Conservation (phyloP, 805 yeast genomes). For the Candida suzukii region DNA sequence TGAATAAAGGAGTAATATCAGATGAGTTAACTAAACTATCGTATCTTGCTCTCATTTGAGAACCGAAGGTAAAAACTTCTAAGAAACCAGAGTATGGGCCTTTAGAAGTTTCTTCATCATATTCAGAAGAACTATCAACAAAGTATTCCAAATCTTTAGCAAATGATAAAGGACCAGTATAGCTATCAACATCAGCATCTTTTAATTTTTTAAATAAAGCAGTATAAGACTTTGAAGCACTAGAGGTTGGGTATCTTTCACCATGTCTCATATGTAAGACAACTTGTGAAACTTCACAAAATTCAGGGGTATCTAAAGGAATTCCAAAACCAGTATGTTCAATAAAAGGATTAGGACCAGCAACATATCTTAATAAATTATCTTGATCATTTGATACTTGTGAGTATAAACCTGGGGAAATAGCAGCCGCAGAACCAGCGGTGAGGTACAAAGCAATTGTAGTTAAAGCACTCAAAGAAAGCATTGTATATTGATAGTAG, state of each 20-base stretch:
- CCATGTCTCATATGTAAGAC: slow-evolving; percentile 74
- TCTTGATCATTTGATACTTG: slow-evolving; percentile 34
- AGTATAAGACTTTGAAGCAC: slow-evolving; percentile 22
- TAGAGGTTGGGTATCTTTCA: slow-evolving; percentile 59
- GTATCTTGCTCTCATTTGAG: slow-evolving; percentile 40
- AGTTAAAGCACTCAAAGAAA: background rate
- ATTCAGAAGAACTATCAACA: slow-evolving; percentile 25
- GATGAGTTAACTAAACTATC: slow-evolving; percentile 33
- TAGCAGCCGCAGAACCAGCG: background rate
- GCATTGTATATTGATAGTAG: too few relatives aligned
- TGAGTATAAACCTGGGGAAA: background rate
- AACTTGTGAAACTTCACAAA: slow-evolving; percentile 56
- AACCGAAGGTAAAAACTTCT: slow-evolving; percentile 44
- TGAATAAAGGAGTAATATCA: slow-evolving; percentile 39
- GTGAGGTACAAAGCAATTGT: background rate
- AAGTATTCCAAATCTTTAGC: slow-evolving; percentile 49
- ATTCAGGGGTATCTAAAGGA: slow-evolving; percentile 37
- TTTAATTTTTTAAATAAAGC: slow-evolving; percentile 27
- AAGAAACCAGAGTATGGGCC: slow-evolving; percentile 47
- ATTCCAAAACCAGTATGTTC: slow-evolving; percentile 48
- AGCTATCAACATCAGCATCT: slow-evolving; percentile 25
- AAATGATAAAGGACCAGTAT: slow-evolving; percentile 46
- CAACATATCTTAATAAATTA: slow-evolving; percentile 43
- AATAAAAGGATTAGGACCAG: slow-evolving; percentile 53
- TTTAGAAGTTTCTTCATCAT: slow-evolving; percentile 43